Evolutionary conservation across 2,329 filamentous ascomycete genomes (phyloP), one percentile per base, ranked within the genome.

Genomic region (Alternaria hordeiaustralica): DNA sequence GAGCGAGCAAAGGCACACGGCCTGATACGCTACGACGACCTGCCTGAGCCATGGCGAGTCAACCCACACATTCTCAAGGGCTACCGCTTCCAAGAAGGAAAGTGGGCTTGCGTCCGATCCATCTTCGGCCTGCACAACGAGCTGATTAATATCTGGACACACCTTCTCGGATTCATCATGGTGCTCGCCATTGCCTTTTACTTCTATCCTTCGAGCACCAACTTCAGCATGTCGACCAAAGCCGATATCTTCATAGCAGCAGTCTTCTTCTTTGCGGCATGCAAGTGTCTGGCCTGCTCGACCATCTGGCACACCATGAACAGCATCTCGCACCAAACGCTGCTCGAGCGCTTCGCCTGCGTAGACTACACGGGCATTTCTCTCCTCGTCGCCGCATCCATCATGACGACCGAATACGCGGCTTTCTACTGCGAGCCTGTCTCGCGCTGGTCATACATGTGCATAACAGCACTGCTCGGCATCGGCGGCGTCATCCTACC

Each of bases 271-370:
- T 92, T 97, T 76, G 96, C 95, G 51, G 96, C 96, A 49, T 94
- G 90, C 84, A 94, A 98, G 80, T 98, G 95, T 75, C 88, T 99
- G 59, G 89, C 95, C 77, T 99, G 96, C 89, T 96, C 92, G 66
- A 95, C 91, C 67, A 89, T 98, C 76, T 99, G 96, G 96, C 96
- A 99, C 83, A 97, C 96, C 25, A 98, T 99, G 94, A 97, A 95
- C 83, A 93, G 93, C 73, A 96, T 98, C 58, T 94, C 95, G 18
- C 92, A 97, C 71, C 90, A 97, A 74, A 88, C 89, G 20, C 88
- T 97, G 45, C 91, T 99, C 82, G 96, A 97, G 78, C 91, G 94
- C 65, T 98, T 99, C 75, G 96, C 96, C 18, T 99, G 96, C 79
- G 94, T 99, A 63, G 96, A 99, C 80, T 99, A 99, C 82, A 98